A percentile compares a stretch with the other conserved stretches of the same genome.
These are phyloP conservation scores for Brasenia schreberi DNA, from an alignment of 164 flowering plant species.

Conservation along the genomic window DNA sequence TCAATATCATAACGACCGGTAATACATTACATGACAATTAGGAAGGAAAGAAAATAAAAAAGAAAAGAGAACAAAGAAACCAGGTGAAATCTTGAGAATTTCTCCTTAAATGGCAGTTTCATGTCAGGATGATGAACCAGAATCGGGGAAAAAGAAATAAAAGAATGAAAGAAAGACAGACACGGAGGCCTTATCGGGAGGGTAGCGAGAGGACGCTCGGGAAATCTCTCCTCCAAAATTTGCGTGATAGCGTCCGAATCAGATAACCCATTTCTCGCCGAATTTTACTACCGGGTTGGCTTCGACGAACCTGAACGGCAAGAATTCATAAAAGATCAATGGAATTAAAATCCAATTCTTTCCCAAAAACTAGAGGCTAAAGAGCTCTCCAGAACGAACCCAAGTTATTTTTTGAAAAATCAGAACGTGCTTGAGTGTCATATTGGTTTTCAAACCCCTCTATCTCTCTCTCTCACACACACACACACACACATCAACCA, in stretches of 20 bases:
- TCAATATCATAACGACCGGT: not conserved
- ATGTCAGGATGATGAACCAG: not conserved
- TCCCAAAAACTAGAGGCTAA: too few species aligned
- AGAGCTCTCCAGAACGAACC: too few species aligned
- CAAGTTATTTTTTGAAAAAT: too few species aligned
- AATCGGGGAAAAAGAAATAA: not conserved
- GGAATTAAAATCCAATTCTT: not conserved
- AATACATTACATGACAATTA: not conserved
- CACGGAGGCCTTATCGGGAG: slow-evolving; percentile 83
- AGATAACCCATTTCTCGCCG: slow-evolving; percentile 81
- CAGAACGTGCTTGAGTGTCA: too few species aligned
- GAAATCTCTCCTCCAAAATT: slow-evolving; percentile 67
- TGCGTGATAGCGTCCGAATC: slow-evolving; percentile 93
- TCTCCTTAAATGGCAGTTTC: too few species aligned
- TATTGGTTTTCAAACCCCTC: too few species aligned
- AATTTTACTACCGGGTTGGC: slow-evolving; percentile 61
- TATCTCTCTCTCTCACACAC: too few species aligned
- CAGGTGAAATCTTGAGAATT: too few species aligned
- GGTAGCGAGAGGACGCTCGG: slow-evolving; percentile 59
- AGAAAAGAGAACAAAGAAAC: not conserved
- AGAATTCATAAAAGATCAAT: not conserved
- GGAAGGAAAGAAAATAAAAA: not conserved
- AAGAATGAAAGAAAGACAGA: slow-evolving; percentile 21
- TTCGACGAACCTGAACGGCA: slow-evolving; percentile 53
- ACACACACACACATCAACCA: too few species aligned